These are phyloP conservation scores for Tulasnella sp. DNA, from an alignment of 768 basidiomycete species.

Conservation along the genomic window DNA sequence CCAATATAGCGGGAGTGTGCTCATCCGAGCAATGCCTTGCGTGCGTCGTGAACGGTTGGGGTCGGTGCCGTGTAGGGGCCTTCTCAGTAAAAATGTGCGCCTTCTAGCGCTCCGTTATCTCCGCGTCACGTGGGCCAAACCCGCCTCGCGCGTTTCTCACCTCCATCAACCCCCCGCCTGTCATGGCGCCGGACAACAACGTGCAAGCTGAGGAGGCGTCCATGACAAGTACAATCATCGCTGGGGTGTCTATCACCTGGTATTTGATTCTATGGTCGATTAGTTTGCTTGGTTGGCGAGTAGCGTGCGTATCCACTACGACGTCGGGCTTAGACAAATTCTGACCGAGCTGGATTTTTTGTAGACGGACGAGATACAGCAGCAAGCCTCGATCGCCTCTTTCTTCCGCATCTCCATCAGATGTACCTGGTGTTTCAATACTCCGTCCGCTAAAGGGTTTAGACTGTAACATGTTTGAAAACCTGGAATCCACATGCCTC, in stretches of 20 bases:
- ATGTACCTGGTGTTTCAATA: constrained; percentile 87
- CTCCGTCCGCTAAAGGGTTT: constrained; percentile 93
- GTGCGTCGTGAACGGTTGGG: not conserved
- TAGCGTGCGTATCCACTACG: constrained; percentile 60
- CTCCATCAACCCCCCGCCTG: not conserved
- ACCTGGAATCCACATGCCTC: constrained; percentile 87
- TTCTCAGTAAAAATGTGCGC: constrained; percentile 26
- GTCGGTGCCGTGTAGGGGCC: not conserved
- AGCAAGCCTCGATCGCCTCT: constrained; percentile 65
- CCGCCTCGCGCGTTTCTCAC: not conserved
- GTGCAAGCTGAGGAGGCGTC: not conserved
- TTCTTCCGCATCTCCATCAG: constrained; percentile 50
- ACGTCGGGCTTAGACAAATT: constrained; percentile 24
- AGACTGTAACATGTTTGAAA: constrained; percentile 94
- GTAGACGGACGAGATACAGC: constrained; percentile 77
- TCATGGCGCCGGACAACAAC: not conserved
- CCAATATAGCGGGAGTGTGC: constrained; percentile 91
- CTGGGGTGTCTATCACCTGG: constrained; percentile 56
- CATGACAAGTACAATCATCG: not conserved
- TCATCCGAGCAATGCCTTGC: constrained; percentile 22
- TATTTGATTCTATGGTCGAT: constrained; percentile 66
- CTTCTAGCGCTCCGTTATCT: constrained; percentile 16
- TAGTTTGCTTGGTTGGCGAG: constrained; percentile 65
- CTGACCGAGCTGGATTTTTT: not conserved
- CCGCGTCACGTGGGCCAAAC: constrained; percentile 1